phyloP scores from a whole-genome alignment of 1,284 basidiomycete species.

The Pseudozyma thailandica region DNA sequence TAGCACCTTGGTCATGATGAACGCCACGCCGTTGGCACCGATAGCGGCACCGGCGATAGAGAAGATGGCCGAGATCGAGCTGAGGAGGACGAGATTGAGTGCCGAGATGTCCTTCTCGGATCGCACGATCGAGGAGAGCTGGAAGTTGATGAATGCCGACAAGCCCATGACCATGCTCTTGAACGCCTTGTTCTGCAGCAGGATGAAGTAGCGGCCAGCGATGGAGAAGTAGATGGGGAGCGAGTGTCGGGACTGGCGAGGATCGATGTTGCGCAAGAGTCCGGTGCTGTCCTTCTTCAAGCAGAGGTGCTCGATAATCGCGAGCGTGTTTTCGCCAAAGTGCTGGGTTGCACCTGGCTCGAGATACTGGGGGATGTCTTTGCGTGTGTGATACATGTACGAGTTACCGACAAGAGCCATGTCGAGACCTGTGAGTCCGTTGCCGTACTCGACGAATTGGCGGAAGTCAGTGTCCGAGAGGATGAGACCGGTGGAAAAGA shows the following conservation, averaged over 20 bases:
- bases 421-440: constrained; percentile 71
- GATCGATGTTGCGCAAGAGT: constrained; percentile 49
- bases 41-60: constrained; percentile 71
- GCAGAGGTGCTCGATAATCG: constrained; percentile 80
- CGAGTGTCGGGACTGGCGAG: constrained; percentile 69
- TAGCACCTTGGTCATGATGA: constrained; percentile 76
- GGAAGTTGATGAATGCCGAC: constrained; percentile 60
- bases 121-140: constrained; percentile 64
- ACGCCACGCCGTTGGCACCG: constrained; percentile 78
- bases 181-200: constrained; percentile 70
- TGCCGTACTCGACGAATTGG: constrained; percentile 89
- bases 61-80: constrained; percentile 46
- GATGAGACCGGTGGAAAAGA: constrained; percentile 91
- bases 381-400: constrained; percentile 91
- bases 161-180: constrained; percentile 63
- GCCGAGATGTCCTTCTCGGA: constrained; percentile 63
- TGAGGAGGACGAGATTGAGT: constrained; percentile 51
- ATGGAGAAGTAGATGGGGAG: constrained; percentile 76
- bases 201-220: constrained; percentile 69
- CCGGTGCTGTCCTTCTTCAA: constrained; percentile 70
- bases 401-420: constrained; percentile 94
- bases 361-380: constrained; percentile 84
- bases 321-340: constrained; percentile 90
- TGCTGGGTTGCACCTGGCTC: constrained; percentile 82
- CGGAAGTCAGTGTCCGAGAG: constrained; percentile 72